Percentiles rank a stretch among this genome's conserved stretches.
phyloP scores from a whole-genome alignment of 768 basidiomycete genomes.

The Mycena galericulata region DNA sequence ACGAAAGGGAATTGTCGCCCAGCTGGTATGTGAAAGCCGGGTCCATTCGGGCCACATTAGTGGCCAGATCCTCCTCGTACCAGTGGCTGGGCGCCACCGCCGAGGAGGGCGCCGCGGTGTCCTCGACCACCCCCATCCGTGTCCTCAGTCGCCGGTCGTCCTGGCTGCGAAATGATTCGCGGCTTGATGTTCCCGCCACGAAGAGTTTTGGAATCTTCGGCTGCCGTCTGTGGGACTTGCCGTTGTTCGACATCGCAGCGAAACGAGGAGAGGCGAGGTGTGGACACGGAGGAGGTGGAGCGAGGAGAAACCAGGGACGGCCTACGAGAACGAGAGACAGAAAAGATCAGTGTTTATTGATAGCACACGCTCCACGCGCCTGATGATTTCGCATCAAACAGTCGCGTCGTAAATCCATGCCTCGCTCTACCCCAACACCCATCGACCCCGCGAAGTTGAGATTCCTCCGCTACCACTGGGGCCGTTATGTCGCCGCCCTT shows the following conservation, averaged over 20 bases:
- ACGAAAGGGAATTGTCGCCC: background rate
- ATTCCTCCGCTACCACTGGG: too few species aligned
- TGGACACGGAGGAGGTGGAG: too few species aligned
- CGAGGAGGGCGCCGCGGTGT: background rate
- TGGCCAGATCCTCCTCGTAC: conserved; percentile 9
- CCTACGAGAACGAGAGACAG: too few species aligned
- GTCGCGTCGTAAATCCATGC: too few species aligned
- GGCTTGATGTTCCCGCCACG: background rate
- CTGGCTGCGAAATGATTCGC: background rate
- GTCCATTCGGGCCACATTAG: background rate
- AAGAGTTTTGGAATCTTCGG: background rate
- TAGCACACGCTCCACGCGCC: too few species aligned
- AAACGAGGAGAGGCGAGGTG: too few species aligned
- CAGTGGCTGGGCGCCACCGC: background rate
- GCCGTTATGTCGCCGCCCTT: too few species aligned
- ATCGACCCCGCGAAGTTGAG: too few species aligned
- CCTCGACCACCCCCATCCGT: background rate
- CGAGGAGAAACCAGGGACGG: too few species aligned
- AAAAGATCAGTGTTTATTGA: too few species aligned
- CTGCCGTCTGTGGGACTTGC: background rate
- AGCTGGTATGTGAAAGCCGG: conserved; percentile 1
- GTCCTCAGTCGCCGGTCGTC: background rate
- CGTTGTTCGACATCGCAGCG: too few species aligned
- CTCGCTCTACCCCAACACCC: too few species aligned
- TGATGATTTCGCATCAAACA: background rate